These are phyloP conservation scores for Glycine tomentella DNA, from an alignment of 306 rosid species.

Conservation along the genomic window DNA sequence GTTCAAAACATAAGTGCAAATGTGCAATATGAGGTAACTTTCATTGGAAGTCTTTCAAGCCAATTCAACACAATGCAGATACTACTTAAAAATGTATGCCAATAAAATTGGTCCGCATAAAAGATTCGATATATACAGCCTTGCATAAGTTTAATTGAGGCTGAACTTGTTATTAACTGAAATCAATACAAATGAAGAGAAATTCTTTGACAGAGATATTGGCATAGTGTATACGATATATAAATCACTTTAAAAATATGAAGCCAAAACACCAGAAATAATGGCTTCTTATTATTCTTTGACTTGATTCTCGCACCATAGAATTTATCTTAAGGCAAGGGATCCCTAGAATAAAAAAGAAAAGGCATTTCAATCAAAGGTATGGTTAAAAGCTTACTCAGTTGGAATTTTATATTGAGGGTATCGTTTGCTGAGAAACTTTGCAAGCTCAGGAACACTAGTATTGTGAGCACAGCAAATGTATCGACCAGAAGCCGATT, in stretches of 20 bases:
- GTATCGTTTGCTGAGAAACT: slow-evolving; percentile 69
- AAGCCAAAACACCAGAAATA: too few species aligned
- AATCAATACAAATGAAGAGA: neutral
- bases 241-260: too few species aligned
- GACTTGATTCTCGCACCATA: neutral
- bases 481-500: slow-evolving; percentile 81
- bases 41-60: neutral
- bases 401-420: slow-evolving; percentile 69
- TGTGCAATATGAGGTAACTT: too few species aligned
- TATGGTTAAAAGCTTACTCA: slow-evolving; percentile 62
- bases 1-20: neutral
- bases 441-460: slow-evolving; percentile 77
- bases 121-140: neutral
- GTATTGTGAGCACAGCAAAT: slow-evolving; percentile 67
- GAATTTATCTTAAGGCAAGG: neutral
- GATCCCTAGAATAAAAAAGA: neutral
- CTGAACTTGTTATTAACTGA: neutral
- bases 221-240: neutral
- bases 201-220: neutral
- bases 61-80: too few species aligned
- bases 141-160: neutral
- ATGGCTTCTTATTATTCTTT: too few species aligned
- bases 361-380: neutral
- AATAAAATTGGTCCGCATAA: neutral
- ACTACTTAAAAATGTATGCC: neutral